phyloP scores from a whole-genome alignment of 1,284 basidiomycete species.

The Cryptococcus sp. region DNA sequence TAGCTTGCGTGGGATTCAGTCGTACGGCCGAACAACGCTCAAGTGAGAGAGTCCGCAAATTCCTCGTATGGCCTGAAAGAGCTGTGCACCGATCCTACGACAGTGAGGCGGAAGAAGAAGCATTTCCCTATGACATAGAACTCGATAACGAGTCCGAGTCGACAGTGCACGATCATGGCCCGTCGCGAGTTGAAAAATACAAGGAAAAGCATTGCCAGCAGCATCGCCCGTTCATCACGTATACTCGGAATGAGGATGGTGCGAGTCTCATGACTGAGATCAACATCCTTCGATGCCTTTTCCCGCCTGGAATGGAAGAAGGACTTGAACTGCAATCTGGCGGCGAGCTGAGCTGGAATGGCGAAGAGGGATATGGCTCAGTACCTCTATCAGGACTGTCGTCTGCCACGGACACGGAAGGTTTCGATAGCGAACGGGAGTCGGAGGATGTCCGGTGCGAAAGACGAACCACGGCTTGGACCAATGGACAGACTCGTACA shows the following conservation, averaged over 20 bases:
- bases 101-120: background rate
- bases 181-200: background rate
- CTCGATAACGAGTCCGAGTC: background rate
- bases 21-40: slow-evolving; percentile 24
- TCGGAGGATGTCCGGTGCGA: background rate
- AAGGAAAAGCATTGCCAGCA: background rate
- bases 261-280: slow-evolving; percentile 43
- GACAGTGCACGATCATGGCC: background rate
- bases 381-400: slow-evolving; percentile 18
- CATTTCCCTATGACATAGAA: background rate
- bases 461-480: background rate
- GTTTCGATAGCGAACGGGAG: background rate
- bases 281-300: slow-evolving; percentile 32
- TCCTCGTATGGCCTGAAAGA: slow-evolving; percentile 44
- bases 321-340: slow-evolving; percentile 28
- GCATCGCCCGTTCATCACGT: slow-evolving; percentile 43
- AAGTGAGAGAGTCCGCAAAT: slow-evolving; percentile 31
- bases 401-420: background rate
- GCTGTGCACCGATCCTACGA: slow-evolving; percentile 4
- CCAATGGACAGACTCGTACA: slow-evolving; percentile 5
- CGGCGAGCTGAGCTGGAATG: slow-evolving; percentile 28
- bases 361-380: slow-evolving; percentile 13
- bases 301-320: slow-evolving; percentile 22
- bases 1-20: slow-evolving; percentile 42
- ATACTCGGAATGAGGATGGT: slow-evolving; percentile 46